Evolutionary conservation across 139 green algal species (phyloP), one percentile per base, ranked within the genome.

Genomic region (Tetratostichococcus sp.): DNA sequence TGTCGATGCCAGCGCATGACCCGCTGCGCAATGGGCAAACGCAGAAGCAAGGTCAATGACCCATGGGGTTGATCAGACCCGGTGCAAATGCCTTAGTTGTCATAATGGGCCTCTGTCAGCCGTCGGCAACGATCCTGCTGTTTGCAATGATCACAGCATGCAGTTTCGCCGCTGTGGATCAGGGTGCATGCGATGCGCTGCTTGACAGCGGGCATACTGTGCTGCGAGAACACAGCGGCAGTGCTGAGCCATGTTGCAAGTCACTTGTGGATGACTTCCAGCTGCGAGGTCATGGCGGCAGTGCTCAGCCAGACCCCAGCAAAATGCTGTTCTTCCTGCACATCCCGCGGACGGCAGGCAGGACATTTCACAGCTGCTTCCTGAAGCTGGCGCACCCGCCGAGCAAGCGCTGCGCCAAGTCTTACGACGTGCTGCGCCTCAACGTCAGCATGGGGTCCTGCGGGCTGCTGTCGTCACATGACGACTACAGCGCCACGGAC

Each of bases 321-420:
- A 22, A 76, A 1, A 72, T 76, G 69, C 58, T 97, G 4, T 98
- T 95, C 79, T 98, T 98, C 84, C 74, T 98, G 59, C 95, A 98
- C 79, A 85, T 98, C 22, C 95, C 95, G 0, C 80, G 95, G 22
- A 97, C 95, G 42, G 94, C 93, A 26, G 95, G 95, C 30, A 87
- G 94, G 28, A 97, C 91, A 8, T 94, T 94, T 33, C 81, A 92
- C 42, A 79, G 74, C 35, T 98, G 93, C 74, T 93, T 98, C 72
- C 80, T 98, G n/a, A 91, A 91, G 70, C 71, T 65, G 30, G 74
- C 79, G 34, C 76, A 77, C 35, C 84, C 78, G 22, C 86, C 87
- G 33, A 79, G 69, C 68, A 57, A 72, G 58, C 77, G 85, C 22
- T 97, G 94, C 75, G 79, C 81, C 26, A 89, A 88, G 57, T 87